Evolutionary conservation across 2,329 filamentous ascomycete genomes (phyloP), one percentile per base, ranked within the genome.

Genomic region (Apiospora malaysiana): DNA sequence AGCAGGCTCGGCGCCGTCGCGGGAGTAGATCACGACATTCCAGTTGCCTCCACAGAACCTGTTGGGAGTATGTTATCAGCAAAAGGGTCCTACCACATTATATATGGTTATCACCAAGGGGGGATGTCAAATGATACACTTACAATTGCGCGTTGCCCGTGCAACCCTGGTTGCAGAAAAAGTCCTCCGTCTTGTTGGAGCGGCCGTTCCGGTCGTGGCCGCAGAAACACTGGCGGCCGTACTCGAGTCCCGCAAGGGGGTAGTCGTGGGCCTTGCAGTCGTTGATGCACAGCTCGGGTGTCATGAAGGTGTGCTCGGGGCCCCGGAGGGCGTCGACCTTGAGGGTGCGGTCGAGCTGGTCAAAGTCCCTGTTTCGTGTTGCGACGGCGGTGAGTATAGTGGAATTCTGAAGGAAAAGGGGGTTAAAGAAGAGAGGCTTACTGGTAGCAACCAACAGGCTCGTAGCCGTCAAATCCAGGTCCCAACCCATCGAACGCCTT

Each of bases 221-320:
- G 70, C 77, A 78, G 74, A 76, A 77, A 71, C 76, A 78, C 74
- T 78, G 75, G 14, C 70, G 72, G 6, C 40, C 68, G 70, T 72
- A 77, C 70, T 78, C 77, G n/a, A 77, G 43, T 2, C 77, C 77
- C 2, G 77, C 76, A 56, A 74, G 74, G 49, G 18, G 49, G 68
- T 69, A 77, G 18, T 73, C 75, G 23, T 71, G 45, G 45, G 37
- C 69, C 40, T 65, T 49, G 68, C 77, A 78, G 10, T 71, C 69
- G 14, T 69, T 27, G 25, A 78, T 68, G 69, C 77, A 78, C n/a
- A 63, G 69, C 27, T 78, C 77, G 27, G 76, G 75, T 46, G 76
- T 78, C 76, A 77, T 78, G 68, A 5, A 12, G 27, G 32, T 37
- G 27, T 37, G 27, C 32, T 63, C 56, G 56, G 56, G 56, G 4